phyloP scores from a whole-genome alignment of 495 filamentous ascomycete species.

The Penicillium soppii region DNA sequence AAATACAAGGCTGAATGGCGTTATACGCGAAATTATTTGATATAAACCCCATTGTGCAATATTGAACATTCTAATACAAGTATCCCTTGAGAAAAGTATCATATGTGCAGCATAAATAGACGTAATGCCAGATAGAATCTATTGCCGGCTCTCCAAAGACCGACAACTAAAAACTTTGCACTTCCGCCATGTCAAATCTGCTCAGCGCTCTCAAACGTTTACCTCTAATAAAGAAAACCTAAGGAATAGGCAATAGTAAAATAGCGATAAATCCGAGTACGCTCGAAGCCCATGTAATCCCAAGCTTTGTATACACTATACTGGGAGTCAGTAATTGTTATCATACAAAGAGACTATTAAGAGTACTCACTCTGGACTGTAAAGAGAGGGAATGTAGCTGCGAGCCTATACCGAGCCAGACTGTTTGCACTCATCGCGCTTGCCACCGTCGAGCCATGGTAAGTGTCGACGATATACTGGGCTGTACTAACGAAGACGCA shows the following conservation, averaged over 20 bases:
- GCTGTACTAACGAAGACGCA: slow-evolving; percentile 50
- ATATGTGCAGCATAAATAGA: too few relatives aligned
- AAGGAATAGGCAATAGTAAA: slow-evolving; percentile 56
- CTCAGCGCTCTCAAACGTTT: slow-evolving; percentile 14
- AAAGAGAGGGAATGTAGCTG: slow-evolving; percentile 66
- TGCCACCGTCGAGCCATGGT: slow-evolving; percentile 34
- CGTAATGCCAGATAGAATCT: too few relatives aligned
- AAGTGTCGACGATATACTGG: slow-evolving; percentile 59
- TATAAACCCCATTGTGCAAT: too few relatives aligned
- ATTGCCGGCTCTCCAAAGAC: too few relatives aligned
- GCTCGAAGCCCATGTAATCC: slow-evolving; percentile 57
- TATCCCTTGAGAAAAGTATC: too few relatives aligned
- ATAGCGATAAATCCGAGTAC: slow-evolving; percentile 59
- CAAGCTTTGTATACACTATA: slow-evolving; percentile 56
- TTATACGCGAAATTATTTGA: too few relatives aligned
- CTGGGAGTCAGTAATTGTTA: background rate
- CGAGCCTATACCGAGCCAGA: slow-evolving; percentile 60
- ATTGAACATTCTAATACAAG: too few relatives aligned
- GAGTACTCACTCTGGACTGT: slow-evolving; percentile 51
- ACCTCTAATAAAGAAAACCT: slow-evolving; percentile 19
- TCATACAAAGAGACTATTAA: background rate
- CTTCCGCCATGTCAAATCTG: slow-evolving; percentile 13
- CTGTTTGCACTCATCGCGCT: slow-evolving; percentile 48
- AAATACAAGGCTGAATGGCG: too few relatives aligned
- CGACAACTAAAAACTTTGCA: too few relatives aligned